Base-by-base conservation (phyloP, 1,284 basidiomycete genomes). In the Microbotryum lychnidis-dioicae region DNA sequence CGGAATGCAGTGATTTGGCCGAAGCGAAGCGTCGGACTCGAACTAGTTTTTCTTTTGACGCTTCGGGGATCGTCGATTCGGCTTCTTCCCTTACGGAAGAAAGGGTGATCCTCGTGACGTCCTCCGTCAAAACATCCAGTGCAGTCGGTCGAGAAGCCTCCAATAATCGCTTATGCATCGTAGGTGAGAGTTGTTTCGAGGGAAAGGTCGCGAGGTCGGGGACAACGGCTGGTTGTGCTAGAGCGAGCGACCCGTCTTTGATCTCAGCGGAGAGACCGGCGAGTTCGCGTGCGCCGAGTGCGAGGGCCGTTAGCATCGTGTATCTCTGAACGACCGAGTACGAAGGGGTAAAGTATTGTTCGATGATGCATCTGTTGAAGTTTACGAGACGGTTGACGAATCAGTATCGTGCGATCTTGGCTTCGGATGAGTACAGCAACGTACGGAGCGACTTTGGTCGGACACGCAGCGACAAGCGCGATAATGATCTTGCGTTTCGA, bases 291-390 rank as follows among this genome's bases (percentile, higher is more conserved):
- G 90, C 89, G 4, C 89, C 89, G 54, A 91, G 76, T 0, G 88
- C 90, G 1, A 98, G 77, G 0, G 90, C 86, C 57, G 87, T 90
- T 37, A 97, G 80, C 72, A 94, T 91, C 6, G 83, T 82, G 63
- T 83, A 86, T 14, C 92, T 84, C 71, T 97, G 91, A 25, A 84
- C 82, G 6, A 83, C 82, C 0, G 91, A 91, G 75, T 94, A 97
- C 69, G 93, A 89, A 55, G 87, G 87, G 63, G 86, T 85, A 77
- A 97, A 97, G 75, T 91, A 90, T 71, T 96, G 89, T 73, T 97
- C 90, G 51, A 87, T 84, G n/a, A 94, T 78, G 53, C 83, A 81
- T 4, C 91, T 93, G 72, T 1, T 7, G 18, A 23, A 64, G 16
- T 42, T 54, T 58, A 48, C 66, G 45, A 10, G 52, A 21, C 50